These are phyloP conservation scores for Ensete glaucum DNA, from an alignment of 176 grass and related monocot genomes.

Conservation along the genomic window DNA sequence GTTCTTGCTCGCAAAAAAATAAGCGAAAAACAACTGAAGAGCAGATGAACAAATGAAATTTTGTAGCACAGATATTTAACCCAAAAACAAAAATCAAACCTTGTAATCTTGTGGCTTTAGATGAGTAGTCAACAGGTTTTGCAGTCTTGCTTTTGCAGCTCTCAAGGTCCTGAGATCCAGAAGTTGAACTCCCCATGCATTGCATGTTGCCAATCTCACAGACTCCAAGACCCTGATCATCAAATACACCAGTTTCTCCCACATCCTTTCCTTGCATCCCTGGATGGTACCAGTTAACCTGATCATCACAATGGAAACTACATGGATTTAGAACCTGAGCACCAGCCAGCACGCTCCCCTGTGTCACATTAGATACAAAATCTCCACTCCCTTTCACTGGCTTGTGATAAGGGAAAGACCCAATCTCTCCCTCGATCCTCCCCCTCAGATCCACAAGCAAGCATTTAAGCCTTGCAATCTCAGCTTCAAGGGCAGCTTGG, in stretches of 20 bases:
- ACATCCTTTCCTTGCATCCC: conserved; percentile 2
- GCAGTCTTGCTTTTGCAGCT: conserved; percentile 1
- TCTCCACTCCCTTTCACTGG: conserved; percentile 9
- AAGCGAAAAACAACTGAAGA: background rate
- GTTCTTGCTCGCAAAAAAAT: no score
- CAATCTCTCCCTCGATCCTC: conserved; percentile 72
- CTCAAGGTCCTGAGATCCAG: background rate
- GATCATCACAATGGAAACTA: conserved; percentile 8
- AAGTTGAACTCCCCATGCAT: conserved; percentile 4
- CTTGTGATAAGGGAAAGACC: conserved; percentile 38
- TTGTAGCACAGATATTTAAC: background rate
- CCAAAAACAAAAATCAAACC: background rate
- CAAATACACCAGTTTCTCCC: background rate
- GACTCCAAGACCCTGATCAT: background rate
- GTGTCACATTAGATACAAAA: background rate
- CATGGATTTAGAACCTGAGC: conserved; percentile 4
- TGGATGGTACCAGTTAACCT: background rate
- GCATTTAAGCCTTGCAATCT: conserved; percentile 56
- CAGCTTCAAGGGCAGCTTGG: conserved; percentile 53
- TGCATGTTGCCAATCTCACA: conserved; percentile 4
- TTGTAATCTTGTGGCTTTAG: conserved; percentile 3
- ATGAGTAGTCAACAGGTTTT: background rate
- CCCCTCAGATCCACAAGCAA: conserved; percentile 61
- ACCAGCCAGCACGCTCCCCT: background rate
- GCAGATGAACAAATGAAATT: background rate